Conservation (phyloP, 495 filamentous ascomycete species). For the Emericellopsis terricola region DNA sequence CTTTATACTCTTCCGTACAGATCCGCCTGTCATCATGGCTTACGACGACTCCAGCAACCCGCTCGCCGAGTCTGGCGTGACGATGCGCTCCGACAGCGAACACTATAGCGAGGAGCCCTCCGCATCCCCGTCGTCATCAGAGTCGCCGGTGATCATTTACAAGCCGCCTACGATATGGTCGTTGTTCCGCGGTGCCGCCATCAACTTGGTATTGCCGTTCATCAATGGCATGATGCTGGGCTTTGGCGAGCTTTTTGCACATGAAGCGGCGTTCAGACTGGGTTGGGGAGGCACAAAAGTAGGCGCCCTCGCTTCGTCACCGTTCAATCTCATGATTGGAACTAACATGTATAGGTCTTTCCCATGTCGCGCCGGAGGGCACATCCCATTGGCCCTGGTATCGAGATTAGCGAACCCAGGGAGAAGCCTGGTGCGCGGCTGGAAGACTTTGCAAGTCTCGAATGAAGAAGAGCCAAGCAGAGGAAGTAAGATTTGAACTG, state of each 20-base stretch:
- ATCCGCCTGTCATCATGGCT: too few species aligned
- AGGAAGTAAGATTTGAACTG: constrained; percentile 1
- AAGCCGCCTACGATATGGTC: constrained; percentile 72
- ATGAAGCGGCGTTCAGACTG: constrained; percentile 81
- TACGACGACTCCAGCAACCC: constrained; percentile 35
- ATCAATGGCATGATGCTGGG: constrained; percentile 97
- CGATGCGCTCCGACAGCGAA: constrained; percentile 79
- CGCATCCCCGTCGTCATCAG: constrained; percentile 40
- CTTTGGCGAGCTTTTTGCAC: constrained; percentile 89
- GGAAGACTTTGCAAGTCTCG: constrained; percentile 30
- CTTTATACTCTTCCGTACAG: too few species aligned
- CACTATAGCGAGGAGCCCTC: constrained; percentile 63
- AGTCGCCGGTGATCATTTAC: constrained; percentile 72
- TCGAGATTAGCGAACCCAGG: constrained; percentile 26
- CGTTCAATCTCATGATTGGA: background rate
- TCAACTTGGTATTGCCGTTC: constrained; percentile 88
- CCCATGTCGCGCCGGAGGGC: constrained; percentile 22
- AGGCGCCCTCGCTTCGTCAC: constrained; percentile 8
- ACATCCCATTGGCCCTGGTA: constrained; percentile 32
- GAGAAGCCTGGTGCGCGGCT: constrained; percentile 14
- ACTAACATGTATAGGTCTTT: constrained; percentile 27
- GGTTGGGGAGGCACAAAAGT: constrained; percentile 93
- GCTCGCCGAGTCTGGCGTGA: constrained; percentile 64
- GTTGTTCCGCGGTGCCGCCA: constrained; percentile 71
- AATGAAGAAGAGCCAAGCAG: constrained; percentile 12